Evolutionary conservation across 441 rosid species (phyloP), one percentile per base, ranked within the genome.

Genomic region (Croton setiger): DNA sequence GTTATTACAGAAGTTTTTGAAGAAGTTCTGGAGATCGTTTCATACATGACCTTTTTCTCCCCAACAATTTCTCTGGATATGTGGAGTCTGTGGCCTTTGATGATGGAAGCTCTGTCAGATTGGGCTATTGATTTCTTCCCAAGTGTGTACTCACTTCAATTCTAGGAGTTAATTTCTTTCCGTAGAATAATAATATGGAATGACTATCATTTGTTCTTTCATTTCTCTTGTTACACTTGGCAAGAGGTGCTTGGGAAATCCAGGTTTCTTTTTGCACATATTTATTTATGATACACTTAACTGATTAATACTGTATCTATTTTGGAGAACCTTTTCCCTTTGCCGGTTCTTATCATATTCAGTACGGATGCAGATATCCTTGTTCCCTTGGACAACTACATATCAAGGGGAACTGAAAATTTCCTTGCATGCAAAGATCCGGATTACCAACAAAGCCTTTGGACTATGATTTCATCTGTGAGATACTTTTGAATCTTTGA

Each of bases 51-150:
- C 74, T 90, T 92, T 54, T 92, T 86, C 77, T 87, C 98, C 67
- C 99, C 99, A n/a, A 86, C 95, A 5, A 89, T 95, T 85, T 89
- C 99, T 35, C 35, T 87, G 79, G 97, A 91, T 20, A 92, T 96
- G 99, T 96, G 99, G 99, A 88, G 83, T 76, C 88, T 96, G 63
- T 96, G 99, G 99, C 97, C 96, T 63, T 75, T 91, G 75, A 88
- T 96, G 97, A 82, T 91, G 82, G 96, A 92, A 71, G 95, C 93
- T 60, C 82, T 96, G 69, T 87, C 81, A 62, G 97, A 92, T 75
- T 96, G 99, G 99, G 99, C 99, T 54, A 87, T 96, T 66, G 98
- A 92, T 75, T 96, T 92, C 85, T 96, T 96, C 78, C 86, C 96
- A 67, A 92, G 99, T 96, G 87, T 66, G 87, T 78, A 61, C 65